These are phyloP conservation scores for Tolypocladium guangdongense DNA, from an alignment of 2,329 filamentous ascomycete species.

Conservation along the genomic window DNA sequence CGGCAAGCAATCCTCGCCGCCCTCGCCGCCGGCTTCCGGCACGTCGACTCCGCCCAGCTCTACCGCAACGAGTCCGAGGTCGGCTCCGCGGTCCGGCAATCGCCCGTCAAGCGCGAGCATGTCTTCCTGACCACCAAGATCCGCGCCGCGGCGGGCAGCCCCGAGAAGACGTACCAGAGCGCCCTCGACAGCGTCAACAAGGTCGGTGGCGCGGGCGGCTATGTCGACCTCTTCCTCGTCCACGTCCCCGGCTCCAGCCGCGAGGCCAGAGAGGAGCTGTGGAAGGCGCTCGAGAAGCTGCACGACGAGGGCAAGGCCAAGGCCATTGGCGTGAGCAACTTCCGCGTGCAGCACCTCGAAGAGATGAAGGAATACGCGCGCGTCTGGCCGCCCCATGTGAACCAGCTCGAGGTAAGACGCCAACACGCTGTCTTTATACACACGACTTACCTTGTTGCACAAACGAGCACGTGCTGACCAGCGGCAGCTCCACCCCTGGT, in stretches of 20 bases:
- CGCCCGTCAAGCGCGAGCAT: constrained; percentile 42
- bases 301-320: constrained; percentile 47
- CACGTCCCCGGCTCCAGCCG: constrained; percentile 50
- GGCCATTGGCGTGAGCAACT: constrained; percentile 66
- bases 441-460: not conserved
- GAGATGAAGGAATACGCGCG: constrained; percentile 56
- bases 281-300: constrained; percentile 54
- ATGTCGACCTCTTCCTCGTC: constrained; percentile 62
- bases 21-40: constrained; percentile 46
- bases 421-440: not conserved
- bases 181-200: constrained; percentile 52
- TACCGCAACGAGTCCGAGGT: constrained; percentile 62
- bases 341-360: constrained; percentile 55
- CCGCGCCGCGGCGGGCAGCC: constrained; percentile 28
- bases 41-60: constrained; percentile 51
- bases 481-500: constrained; percentile 59
- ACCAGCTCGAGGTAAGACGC: constrained; percentile 59
- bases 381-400: constrained; percentile 59
- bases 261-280: constrained; percentile 48
- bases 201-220: constrained; percentile 45
- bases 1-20: constrained; percentile 47
- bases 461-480: not conserved
- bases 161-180: constrained; percentile 48
- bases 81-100: constrained; percentile 49
- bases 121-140: constrained; percentile 66